phyloP scores from a whole-genome alignment of 441 rosid genomes.

The Codiaeum variegatum region DNA sequence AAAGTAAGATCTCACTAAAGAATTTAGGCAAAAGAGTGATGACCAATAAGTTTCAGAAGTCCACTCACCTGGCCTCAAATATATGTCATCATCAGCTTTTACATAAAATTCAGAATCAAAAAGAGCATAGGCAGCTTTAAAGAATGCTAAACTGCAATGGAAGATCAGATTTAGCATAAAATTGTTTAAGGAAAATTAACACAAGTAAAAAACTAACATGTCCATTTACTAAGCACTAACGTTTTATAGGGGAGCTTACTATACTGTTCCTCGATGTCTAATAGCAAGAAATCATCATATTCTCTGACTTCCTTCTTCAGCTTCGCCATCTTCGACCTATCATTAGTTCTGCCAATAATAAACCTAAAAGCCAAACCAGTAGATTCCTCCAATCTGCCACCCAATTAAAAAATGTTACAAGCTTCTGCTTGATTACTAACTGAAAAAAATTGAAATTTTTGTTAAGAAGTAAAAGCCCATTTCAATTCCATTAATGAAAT shows the following conservation, averaged over 20 bases:
- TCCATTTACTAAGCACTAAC: constrained; percentile 48
- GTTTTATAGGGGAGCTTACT: constrained; percentile 98
- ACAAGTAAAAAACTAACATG: neutral
- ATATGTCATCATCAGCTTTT: constrained; percentile 93
- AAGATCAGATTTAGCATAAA: constrained; percentile 10
- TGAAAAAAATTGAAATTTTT: neutral
- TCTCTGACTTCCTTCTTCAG: constrained; percentile 63
- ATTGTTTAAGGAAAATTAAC: neutral
- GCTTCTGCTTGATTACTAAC: neutral
- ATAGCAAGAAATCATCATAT: constrained; percentile 80
- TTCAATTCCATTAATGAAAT: neutral
- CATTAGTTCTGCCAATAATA: constrained; percentile 66
- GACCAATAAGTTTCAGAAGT: constrained; percentile 11
- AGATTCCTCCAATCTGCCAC: constrained; percentile 76
- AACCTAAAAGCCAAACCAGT: constrained; percentile 81
- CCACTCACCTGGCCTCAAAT: constrained; percentile 73
- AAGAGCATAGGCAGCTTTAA: constrained; percentile 78
- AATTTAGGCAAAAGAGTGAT: neutral
- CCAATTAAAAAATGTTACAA: neutral
- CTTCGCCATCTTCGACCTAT: constrained; percentile 52
- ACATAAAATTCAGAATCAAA: constrained; percentile 85
- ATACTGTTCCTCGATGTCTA: constrained; percentile 89
- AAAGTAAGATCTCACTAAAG: neutral
- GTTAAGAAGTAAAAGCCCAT: neutral
- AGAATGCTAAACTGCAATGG: constrained; percentile 68